Conservation (phyloP, 306 rosid genomes). For the Cicer bijugum region DNA sequence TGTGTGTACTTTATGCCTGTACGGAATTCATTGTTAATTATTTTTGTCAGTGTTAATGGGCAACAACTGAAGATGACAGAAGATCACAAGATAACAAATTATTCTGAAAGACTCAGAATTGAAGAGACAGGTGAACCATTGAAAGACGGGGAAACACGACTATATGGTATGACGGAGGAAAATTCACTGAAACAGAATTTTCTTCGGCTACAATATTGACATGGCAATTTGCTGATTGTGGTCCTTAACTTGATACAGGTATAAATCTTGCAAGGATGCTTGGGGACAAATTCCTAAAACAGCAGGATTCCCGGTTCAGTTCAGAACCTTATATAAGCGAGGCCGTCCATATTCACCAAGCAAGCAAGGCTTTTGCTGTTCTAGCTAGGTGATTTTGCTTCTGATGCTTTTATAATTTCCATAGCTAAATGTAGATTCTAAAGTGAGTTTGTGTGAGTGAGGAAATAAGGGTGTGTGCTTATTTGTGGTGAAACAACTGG, state of each 20-base stretch:
- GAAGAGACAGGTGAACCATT: slow-evolving; percentile 80
- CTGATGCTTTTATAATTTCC: slow-evolving; percentile 36
- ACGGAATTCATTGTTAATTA: slow-evolving; percentile 32
- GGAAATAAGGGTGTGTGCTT: slow-evolving; percentile 7
- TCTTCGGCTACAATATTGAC: slow-evolving; percentile 12
- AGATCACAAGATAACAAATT: slow-evolving; percentile 79
- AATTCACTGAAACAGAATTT: slow-evolving; percentile 25
- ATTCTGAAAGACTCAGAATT: slow-evolving; percentile 76
- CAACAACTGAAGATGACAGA: slow-evolving; percentile 79
- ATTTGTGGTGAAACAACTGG: slow-evolving; percentile 18
- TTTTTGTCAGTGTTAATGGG: slow-evolving; percentile 73
- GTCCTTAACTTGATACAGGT: slow-evolving; percentile 60
- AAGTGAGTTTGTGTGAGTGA: slow-evolving; percentile 9
- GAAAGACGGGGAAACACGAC: slow-evolving; percentile 89
- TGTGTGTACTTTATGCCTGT: slow-evolving; percentile 13
- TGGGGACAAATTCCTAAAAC: slow-evolving; percentile 96
- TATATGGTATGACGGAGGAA: slow-evolving; percentile 64
- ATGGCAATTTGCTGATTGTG: slow-evolving; percentile 41
- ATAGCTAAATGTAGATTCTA: slow-evolving; percentile 15
- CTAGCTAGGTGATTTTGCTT: slow-evolving; percentile 79
- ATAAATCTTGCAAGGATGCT: slow-evolving; percentile 96
- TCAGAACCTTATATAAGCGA: slow-evolving; percentile 84
- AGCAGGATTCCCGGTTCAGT: slow-evolving; percentile 95
- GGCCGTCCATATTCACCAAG: slow-evolving; percentile 65
- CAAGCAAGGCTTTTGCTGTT: slow-evolving; percentile 69